Evolutionary conservation across 2,329 filamentous ascomycete species (phyloP).

Genomic region (Phyllosticta capitalensis): DNA sequence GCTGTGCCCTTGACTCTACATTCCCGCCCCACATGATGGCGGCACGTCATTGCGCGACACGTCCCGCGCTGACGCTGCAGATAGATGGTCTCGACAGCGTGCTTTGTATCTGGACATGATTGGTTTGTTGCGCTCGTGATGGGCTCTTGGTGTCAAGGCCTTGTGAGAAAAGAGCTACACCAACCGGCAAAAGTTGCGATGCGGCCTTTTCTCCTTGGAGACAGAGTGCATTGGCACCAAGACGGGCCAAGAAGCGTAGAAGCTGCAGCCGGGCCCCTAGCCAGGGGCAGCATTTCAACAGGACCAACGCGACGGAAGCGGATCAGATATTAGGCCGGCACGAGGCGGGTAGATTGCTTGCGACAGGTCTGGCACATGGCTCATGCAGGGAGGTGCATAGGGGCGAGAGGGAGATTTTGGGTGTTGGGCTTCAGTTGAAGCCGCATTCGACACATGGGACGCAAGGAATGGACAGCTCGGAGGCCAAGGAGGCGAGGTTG

Average conservation of each 20-base stretch:
- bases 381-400: neutral
- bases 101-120: too few species aligned
- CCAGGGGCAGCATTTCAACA: neutral
- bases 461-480: neutral
- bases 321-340: neutral
- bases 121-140: too few species aligned
- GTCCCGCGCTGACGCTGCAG: neutral
- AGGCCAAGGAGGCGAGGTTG: too few species aligned
- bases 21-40: neutral
- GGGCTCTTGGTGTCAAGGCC: too few species aligned
- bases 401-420: too few species aligned
- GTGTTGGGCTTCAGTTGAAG: too few species aligned
- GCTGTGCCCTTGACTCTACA: too few species aligned
- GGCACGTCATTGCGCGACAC: neutral
- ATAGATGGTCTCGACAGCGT: too few species aligned
- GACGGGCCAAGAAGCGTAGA: neutral
- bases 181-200: neutral
- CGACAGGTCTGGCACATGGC: neutral
- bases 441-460: neutral
- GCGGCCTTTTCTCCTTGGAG: neutral
- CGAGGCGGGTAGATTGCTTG: too few species aligned
- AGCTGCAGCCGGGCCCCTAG: too few species aligned
- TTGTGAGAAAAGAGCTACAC: too few species aligned
- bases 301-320: neutral
- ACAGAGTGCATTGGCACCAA: neutral